Base-by-base conservation (phyloP, 2,329 filamentous ascomycete species). In the Hypoxylon sp. region DNA sequence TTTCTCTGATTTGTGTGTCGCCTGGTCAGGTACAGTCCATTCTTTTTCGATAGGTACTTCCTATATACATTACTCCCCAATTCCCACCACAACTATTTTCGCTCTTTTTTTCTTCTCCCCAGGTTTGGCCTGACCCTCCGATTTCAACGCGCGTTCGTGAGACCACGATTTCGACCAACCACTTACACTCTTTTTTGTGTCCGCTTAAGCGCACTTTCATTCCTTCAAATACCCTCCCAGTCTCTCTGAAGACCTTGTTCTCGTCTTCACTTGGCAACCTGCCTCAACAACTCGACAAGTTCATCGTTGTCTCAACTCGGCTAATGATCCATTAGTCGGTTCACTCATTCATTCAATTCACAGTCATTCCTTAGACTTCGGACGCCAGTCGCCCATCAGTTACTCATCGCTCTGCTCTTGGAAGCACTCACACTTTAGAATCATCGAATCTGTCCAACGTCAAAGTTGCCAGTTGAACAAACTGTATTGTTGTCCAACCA, bases 361-460 rank as follows among this genome's bases (percentile, higher is more conserved):
- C 44, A 62, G 59, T 58, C 61, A 63, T 61, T 65, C 55, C 41
- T 61, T 54, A 25, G 9, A 51, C 45, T n/a, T 42, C 42, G 61
- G 64, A 65, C 65, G 65, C 65, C 60, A 67, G 65, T 50, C 65
- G 65, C 63, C 64, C 63, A 44, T 55, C 55, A 61, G 42, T 51
- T 36, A 31, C 50, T 56, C 21, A 42, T 35, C 51, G 37, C 50
- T 56, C 53, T 55, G 62, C 57, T 63, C 61, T 51, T 55, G 64
- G 56, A 58, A 66, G 62, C 62, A 50, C 46, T 51, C 48, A 40
- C 29, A 32, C n/a, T 45, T 44, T 46, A 21, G 20, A 48, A 30
- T 19, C 21, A 40, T 44, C 55, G 29, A 34, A 36, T 31, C 54
- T 45, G 58, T 60, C 56, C 45, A 56, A 60, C 57, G 41, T 36